Base-by-base conservation (phyloP, 148 eudicot genomes). In the Amaranthus cruentus region DNA sequence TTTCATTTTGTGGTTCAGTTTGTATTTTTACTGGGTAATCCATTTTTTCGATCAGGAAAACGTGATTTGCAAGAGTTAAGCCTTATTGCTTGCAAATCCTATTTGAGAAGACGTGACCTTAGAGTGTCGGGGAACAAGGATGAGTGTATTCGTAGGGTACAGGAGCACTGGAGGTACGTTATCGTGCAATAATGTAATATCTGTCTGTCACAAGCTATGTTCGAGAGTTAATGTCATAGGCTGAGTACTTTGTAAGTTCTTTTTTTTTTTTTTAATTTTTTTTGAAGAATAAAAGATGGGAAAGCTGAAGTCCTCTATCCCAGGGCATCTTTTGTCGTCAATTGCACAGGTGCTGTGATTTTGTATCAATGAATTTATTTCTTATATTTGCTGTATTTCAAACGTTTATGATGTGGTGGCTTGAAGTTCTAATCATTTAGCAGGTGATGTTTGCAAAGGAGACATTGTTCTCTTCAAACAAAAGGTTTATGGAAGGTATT, bases 401-500 rank as follows among this genome's bases (percentile, higher is more conserved):
- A 63, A 42, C 53, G 44, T 74, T 51, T 13, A 55, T 58, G 53
- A 47, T 50, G 7, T 58, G 53, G 53, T 50, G 7, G 6, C 43
- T 58, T 42, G 8, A 62, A 47, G 65, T 13, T 61, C 2, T 15
- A 62, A 5, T 50, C 4, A 60, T 11, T 68, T 46, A 64, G 48
- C 87, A 93, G 96, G 98, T 72, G 98, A 93, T 82, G 98, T 88
- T 47, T 93, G 96, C 87, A 86, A 82, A 80, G 98, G 98, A 78
- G 96, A 93, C 71, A 76, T 73, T 57, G 98, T 93, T 73, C 83
- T 87, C 80, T 93, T 93, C 82, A 86, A 74, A 18, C 98, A 90
- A 82, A 89, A 81, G 87, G 96, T 89, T 62, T 82, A 89, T 73
- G 80, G 83, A 69, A 87, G 83, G 89, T 86, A 84, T 71, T 53